Base-by-base conservation (phyloP, 1,284 basidiomycete species). In the Calocybe gambosa region DNA sequence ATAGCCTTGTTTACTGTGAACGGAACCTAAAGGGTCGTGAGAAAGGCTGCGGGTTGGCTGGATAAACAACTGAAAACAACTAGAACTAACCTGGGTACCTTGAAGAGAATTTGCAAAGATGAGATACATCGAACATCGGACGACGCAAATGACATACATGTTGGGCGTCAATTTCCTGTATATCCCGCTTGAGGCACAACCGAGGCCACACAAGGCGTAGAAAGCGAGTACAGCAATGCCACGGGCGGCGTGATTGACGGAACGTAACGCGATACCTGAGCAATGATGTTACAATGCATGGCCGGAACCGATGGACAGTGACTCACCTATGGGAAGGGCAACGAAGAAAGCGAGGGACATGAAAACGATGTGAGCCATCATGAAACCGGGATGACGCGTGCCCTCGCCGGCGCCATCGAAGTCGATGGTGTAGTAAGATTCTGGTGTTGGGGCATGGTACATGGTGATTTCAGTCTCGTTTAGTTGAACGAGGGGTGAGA, bases 341-440 rank as follows among this genome's bases (percentile, higher is more conserved):
- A 80, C 73, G 56, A 91, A 89, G 64, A 89, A 91, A 7, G 87
- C 86, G 3, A 82, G 58, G 47, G 65, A 70, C 84, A 90, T 87
- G 58, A 78, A 75, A 2, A 81, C 48, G 18, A 70, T 75, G 62
- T 93, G 89, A 2, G 78, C 62, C 34, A 73, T 68, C 67, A 91
- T 86, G 41, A 89, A 64, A 9, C 73, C 73, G 16, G 82, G 80
- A 59, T 84, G 75, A 34, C 78, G 70, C 20, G 66, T 55, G 37
- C 71, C 63, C 9, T 68, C 62, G 46, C 72, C 70, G 2, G 62
- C 64, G 45, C 77, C 72, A 34, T 83, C 79, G 55, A 80, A 75
- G 60, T 90, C 88, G 53, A 85, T 77, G 5, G 83, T 80, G 64
- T 80, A 89, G 61, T 90, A 92, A 2, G 88, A 89, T 0, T 82